These are phyloP conservation scores for Annulohypoxylon maeteangense DNA, from an alignment of 495 filamentous ascomycete genomes.

Conservation along the genomic window DNA sequence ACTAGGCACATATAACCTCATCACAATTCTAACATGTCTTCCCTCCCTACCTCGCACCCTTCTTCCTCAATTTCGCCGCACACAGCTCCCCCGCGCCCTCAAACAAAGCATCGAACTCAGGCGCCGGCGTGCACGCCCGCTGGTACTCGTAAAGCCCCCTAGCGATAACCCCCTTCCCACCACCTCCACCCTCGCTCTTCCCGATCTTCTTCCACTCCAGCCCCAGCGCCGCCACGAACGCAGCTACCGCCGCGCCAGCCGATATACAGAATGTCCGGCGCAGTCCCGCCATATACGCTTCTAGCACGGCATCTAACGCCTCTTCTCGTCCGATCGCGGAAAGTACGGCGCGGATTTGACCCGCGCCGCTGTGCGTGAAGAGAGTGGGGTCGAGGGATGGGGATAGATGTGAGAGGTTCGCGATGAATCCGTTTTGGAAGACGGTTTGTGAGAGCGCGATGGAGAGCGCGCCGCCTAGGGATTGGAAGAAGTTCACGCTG, in stretches of 20 bases:
- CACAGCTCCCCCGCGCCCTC: slow-evolving; percentile 35
- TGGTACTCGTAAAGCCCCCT: not conserved
- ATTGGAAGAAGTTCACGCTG: slow-evolving; percentile 73
- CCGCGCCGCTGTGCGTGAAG: slow-evolving; percentile 59
- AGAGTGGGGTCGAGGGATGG: slow-evolving; percentile 48
- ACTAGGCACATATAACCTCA: not conserved
- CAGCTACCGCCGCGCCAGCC: slow-evolving; percentile 51
- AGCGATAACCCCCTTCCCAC: not conserved
- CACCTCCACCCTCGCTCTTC: slow-evolving; percentile 29
- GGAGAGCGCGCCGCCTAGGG: slow-evolving; percentile 76
- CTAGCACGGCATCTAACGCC: slow-evolving; percentile 48
- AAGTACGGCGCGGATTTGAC: slow-evolving; percentile 53
- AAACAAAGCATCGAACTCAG: slow-evolving; percentile 32
- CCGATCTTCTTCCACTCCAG: slow-evolving; percentile 62
- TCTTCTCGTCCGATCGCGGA: slow-evolving; percentile 42
- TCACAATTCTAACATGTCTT: not conserved
- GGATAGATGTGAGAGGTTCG: slow-evolving; percentile 40
- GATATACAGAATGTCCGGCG: slow-evolving; percentile 58
- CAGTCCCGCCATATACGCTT: slow-evolving; percentile 58
- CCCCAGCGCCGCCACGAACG: slow-evolving; percentile 53
- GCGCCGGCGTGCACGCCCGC: slow-evolving; percentile 29
- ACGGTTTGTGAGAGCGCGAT: slow-evolving; percentile 72
- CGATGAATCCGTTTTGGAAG: slow-evolving; percentile 70
- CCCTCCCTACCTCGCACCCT: not conserved
- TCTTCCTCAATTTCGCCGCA: slow-evolving; percentile 28